Conservation (phyloP, 768 basidiomycete genomes). For the Rhizopogon salebrosus region DNA sequence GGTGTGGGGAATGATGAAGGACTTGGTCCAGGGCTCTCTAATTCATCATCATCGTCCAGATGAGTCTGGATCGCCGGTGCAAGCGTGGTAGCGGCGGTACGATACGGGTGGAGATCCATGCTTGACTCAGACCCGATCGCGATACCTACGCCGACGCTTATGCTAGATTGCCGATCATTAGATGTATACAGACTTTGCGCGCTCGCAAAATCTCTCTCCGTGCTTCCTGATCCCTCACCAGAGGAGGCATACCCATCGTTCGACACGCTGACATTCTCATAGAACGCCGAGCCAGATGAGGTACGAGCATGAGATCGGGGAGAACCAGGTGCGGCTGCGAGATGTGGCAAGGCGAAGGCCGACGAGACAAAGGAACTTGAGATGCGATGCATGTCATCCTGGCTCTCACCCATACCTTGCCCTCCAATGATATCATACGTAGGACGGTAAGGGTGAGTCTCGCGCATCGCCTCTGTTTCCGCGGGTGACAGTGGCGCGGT, state of each 20-base stretch:
- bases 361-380: neutral
- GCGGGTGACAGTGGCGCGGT: neutral
- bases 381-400: neutral
- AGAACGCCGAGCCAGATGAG: neutral
- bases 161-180: neutral
- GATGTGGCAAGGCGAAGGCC: neutral
- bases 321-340: neutral
- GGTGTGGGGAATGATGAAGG: slow-evolving; percentile 1
- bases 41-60: slow-evolving; percentile 2
- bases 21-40: neutral
- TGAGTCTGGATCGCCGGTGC: neutral
- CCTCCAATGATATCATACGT: neutral
- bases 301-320: neutral
- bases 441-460: neutral
- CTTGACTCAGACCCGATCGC: slow-evolving; percentile 6
- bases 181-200: neutral
- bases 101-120: neutral
- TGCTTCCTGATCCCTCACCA: neutral
- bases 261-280: neutral
- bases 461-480: neutral
- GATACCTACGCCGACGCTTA: neutral
- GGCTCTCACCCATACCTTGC: neutral
- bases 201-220: neutral
- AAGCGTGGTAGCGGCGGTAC: neutral
- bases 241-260: neutral